Conservation (phyloP, 139 green algal genomes). For the Micractinium sp. region DNA sequence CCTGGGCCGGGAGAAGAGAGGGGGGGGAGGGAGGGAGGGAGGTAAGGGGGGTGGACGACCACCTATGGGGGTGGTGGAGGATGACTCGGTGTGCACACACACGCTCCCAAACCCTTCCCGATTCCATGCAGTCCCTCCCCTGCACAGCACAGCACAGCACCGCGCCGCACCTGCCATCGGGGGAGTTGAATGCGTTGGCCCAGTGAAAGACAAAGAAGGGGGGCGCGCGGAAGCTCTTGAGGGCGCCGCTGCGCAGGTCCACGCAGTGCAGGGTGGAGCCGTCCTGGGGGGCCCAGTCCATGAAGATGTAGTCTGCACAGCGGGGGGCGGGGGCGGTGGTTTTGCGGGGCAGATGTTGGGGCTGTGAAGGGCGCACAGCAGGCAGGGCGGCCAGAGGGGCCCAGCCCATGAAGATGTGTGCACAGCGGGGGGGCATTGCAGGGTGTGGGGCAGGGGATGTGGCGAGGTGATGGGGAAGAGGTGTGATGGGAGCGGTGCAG, state of each 20-base stretch:
- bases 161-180: constrained; percentile 22
- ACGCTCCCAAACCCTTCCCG: neutral
- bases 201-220: constrained; percentile 83
- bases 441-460: too few species aligned
- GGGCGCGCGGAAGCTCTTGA: constrained; percentile 48
- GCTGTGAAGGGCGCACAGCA: neutral
- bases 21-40: neutral
- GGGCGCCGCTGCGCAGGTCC: constrained; percentile 52
- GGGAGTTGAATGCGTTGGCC: constrained; percentile 67
- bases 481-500: too few species aligned
- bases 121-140: too few species aligned
- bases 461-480: too few species aligned
- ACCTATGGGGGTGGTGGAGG: neutral
- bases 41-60: neutral
- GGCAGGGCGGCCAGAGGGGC: too few species aligned
- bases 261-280: constrained; percentile 70
- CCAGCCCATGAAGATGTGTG: too few species aligned
- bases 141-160: too few species aligned
- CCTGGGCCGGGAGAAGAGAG: neutral
- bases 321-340: too few species aligned
- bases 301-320: constrained; percentile 61
- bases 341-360: too few species aligned
- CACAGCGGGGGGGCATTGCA: too few species aligned
- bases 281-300: constrained; percentile 79
- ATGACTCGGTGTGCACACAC: neutral